phyloP scores from a whole-genome alignment of 2,329 filamentous ascomycete species.

The Colletotrichum graminicola region DNA sequence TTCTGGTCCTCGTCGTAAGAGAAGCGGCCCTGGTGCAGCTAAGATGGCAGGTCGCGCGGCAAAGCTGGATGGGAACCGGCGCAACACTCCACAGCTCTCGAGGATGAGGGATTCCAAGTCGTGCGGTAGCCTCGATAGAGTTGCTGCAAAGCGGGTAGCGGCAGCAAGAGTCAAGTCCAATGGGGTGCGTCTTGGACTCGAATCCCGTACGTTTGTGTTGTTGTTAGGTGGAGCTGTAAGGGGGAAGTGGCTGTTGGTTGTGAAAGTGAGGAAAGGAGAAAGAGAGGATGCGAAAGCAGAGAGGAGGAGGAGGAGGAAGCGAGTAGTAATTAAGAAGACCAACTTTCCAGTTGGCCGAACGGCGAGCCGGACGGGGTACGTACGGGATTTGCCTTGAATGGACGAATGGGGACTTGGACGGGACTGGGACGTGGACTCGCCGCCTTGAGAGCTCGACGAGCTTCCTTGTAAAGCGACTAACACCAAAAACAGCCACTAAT shows the following conservation, averaged over 20 bases:
- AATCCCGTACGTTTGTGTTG: slow-evolving; percentile 5
- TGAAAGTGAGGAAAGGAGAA: slow-evolving; percentile 24
- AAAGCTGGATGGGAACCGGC: slow-evolving; percentile 31
- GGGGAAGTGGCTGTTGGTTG: background rate
- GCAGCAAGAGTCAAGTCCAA: slow-evolving; percentile 26
- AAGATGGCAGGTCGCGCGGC: slow-evolving; percentile 22
- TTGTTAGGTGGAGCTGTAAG: slow-evolving; percentile 15
- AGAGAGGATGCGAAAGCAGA: slow-evolving; percentile 1
- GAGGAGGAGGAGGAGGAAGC: slow-evolving; percentile 20
- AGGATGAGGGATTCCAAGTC: slow-evolving; percentile 23
- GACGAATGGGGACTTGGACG: slow-evolving; percentile 38
- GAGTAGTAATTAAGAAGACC: slow-evolving; percentile 39
- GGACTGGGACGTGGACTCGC: slow-evolving; percentile 35
- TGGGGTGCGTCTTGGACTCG: background rate
- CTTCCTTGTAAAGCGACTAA: slow-evolving; percentile 13
- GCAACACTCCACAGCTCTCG: slow-evolving; percentile 36
- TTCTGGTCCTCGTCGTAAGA: slow-evolving; percentile 30
- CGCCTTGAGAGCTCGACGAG: slow-evolving; percentile 15
- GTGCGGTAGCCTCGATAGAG: slow-evolving; percentile 28
- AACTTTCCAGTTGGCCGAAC: slow-evolving; percentile 29
- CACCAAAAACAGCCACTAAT: slow-evolving; percentile 12
- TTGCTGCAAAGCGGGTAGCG: slow-evolving; percentile 35
- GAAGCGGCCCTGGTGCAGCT: slow-evolving; percentile 24
- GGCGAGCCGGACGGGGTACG: slow-evolving; percentile 38
- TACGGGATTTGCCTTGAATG: slow-evolving; percentile 40